Percentiles rank a stretch among this genome's conserved stretches.
Conservation (phyloP, 192 early-diverging fungal species). For the Thamnidium elegans region DNA sequence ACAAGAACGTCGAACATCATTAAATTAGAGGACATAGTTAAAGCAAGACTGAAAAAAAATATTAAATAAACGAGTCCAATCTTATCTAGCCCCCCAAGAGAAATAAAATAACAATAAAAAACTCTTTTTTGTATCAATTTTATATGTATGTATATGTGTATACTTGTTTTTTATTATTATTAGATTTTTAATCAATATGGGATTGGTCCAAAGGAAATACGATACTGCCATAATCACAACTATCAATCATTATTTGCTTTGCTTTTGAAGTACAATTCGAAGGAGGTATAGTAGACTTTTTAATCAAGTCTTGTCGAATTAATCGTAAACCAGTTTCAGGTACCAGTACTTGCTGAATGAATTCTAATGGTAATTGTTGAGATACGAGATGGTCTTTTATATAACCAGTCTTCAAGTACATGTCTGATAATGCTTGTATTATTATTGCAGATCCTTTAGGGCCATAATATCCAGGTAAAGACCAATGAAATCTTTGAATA, state of each 20-base stretch:
- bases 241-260: constrained; percentile 21
- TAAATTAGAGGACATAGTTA: constrained; percentile 36
- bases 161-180: too few species aligned
- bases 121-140: not conserved
- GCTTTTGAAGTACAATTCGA: not conserved
- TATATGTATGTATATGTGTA: not conserved
- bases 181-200: too few species aligned
- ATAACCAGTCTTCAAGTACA: constrained; percentile 37
- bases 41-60: not conserved
- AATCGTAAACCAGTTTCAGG: constrained; percentile 48
- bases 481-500: constrained; percentile 41
- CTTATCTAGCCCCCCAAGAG: not conserved
- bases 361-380: constrained; percentile 51
- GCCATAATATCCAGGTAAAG: constrained; percentile 57
- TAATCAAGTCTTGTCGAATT: constrained; percentile 40
- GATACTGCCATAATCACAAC: constrained; percentile 15
- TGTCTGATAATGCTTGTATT: constrained; percentile 23
- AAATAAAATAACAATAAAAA: not conserved
- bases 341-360: constrained; percentile 50
- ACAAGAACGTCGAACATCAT: constrained; percentile 82
- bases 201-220: constrained; percentile 6
- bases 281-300: not conserved
- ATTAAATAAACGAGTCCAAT: not conserved
- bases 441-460: constrained; percentile 43
- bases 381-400: constrained; percentile 28